Base-by-base conservation (phyloP, 352 stramenopile genomes). In the Pythium scleroteichum region DNA sequence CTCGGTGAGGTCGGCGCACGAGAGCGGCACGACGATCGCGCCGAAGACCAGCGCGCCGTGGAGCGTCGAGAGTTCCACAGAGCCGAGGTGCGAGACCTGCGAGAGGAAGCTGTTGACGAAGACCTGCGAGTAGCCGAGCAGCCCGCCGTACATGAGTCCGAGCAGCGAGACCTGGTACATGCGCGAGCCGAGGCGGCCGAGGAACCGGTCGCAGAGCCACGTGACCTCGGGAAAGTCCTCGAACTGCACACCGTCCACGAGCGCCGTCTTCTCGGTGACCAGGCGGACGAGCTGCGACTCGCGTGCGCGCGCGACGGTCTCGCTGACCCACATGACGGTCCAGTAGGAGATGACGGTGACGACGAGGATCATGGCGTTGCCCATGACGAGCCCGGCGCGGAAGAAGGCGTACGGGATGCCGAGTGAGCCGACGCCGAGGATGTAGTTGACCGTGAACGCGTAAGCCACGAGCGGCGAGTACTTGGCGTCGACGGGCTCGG, bases 401-500 rank as follows among this genome's bases (percentile, higher is more conserved):
- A 85, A 92, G 66, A 96, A 95, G 2, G 87, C 87, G 67, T 88
- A 96, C 2, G 90, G 88, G 39, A 97, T 92, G 39, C 88, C 88
- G 16, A 97, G 69, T 22, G 87, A 96, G n/a, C 90, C 88, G 12
- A 97, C 90, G 40, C 90, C 90, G 14, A 97, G 72, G 60, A 97
- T 96, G 72, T 97, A 97, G 70, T 97, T 97, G 48, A 97, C 89
- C 8, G 90, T 95, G 66, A 97, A 95, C 35, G 80, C 84, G 65
- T 96, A 96, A 27, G 90, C 78, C 23, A 94, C 82, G 12, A 87
- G 50, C 8, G 84, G 78, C 53, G 80, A 85, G 66, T 96, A 96
- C 56, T 78, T 46, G 14, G 39, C 53, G 33, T 29, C 52, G 26
- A 16, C 38, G 19, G 10, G 17, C 12, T 58, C 47, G 42, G 46